These are phyloP conservation scores for Azolla pinnata DNA, from an alignment of 75 land plant species.

Conservation along the genomic window DNA sequence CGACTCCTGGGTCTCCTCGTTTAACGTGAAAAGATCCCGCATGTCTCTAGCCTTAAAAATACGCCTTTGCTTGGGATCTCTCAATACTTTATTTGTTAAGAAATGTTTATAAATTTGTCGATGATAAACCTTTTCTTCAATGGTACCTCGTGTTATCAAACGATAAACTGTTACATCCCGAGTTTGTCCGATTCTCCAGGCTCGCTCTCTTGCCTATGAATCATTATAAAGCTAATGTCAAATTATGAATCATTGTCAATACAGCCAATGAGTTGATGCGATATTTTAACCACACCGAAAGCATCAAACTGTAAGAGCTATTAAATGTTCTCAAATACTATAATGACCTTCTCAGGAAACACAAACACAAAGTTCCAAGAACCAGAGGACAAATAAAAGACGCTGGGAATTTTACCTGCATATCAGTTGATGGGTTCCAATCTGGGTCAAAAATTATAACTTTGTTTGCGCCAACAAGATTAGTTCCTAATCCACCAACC, in stretches of 20 bases:
- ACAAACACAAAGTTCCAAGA: no score
- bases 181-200: constrained; percentile 97
- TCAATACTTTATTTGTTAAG: constrained; percentile 81
- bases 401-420: no score
- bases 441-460: constrained; percentile 96
- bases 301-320: no score
- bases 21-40: constrained; percentile 85
- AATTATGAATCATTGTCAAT: no score
- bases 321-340: no score
- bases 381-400: no score
- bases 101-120: constrained; percentile 95
- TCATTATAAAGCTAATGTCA: no score
- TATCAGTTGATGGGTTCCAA: constrained; percentile 99
- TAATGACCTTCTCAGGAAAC: no score
- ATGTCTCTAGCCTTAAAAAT: constrained; percentile 92
- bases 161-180: constrained; percentile 88
- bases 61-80: constrained; percentile 85
- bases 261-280: no score
- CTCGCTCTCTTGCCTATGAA: constrained; percentile 94
- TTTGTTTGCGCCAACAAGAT: constrained; percentile 79
- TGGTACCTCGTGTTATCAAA: constrained; percentile 87
- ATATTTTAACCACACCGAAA: no score
- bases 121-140: constrained; percentile 96
- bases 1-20: constrained; percentile 45
- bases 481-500: constrained; percentile 95